Base-by-base conservation (phyloP, 163 green algal genomes). In the Scenedesmus sp. region DNA sequence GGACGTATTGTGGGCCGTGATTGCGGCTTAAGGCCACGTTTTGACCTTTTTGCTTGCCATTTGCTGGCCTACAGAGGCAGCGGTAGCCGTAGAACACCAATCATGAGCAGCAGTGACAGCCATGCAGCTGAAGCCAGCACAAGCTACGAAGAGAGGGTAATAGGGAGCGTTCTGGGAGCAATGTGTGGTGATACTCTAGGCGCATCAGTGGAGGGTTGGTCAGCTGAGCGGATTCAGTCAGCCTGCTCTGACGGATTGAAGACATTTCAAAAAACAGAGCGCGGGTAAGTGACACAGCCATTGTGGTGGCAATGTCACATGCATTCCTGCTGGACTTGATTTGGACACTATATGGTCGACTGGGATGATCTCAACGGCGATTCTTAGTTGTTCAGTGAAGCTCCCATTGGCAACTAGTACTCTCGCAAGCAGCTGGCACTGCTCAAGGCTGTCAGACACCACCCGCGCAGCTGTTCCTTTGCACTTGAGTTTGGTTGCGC, bases 131-230 rank as follows among this genome's bases (percentile, higher is more conserved):
- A 33, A 30, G n/a, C 49, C 6, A 40, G 22, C n/a, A 85, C 24
- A 18, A 73, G n/a, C n/a, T 81, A 88, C 40, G 37, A 56, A 18
- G 37, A 88, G 24, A 88, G 42, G 40, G 59, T 88, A 22, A 44
- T 81, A 40, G 83, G 83, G 35, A 61, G 56, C 42, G 37, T 88
- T 43, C 37, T 88, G 24, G 83, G 37, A 1, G 83, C 83, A 3
- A 42, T 88, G 56, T 85, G 72, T 79, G 86, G 46, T 12, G 86
- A 91, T 40, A 56, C 61, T 13, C 44, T 91, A 6, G 86, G 86
- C 12, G 73, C 73, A 33, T 79, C 73, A n/a, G 72, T 86, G 10
- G 86, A 91, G 13, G 76, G 86, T 0, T 86, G 53, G 53, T n/a
- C 26, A 3, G n/a, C 86, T 5, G 49, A 91, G 10, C 42, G 40